Evolutionary conservation across 2,329 filamentous ascomycete genomes (phyloP).

Genomic region (Gnomoniopsis smithogilvyi): DNA sequence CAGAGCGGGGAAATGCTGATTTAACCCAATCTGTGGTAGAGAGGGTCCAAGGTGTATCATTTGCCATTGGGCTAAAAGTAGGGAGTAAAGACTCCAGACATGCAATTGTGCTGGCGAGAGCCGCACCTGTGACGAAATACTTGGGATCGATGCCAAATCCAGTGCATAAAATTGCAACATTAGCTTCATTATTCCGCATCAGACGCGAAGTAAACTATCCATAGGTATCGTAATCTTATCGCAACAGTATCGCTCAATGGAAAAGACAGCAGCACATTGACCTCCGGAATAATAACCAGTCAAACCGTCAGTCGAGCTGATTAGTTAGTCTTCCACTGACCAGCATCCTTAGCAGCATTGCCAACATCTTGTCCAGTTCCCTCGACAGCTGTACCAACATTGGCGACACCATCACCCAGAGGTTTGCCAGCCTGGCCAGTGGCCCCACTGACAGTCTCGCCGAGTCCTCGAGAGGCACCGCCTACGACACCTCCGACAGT

Average conservation of each 20-base stretch:
- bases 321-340: slow-evolving; percentile 18
- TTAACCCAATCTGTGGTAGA: too few relatives aligned
- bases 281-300: background rate
- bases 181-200: too few relatives aligned
- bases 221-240: too few relatives aligned
- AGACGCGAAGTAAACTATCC: too few relatives aligned
- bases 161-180: too few relatives aligned
- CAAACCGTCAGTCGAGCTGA: background rate
- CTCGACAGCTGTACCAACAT: slow-evolving; percentile 14
- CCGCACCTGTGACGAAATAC: too few relatives aligned
- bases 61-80: too few relatives aligned
- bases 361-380: slow-evolving; percentile 11
- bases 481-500: slow-evolving; percentile 16
- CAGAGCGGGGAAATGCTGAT: too few relatives aligned
- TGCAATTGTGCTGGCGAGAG: too few relatives aligned
- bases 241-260: background rate
- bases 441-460: slow-evolving; percentile 12
- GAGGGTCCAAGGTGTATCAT: too few relatives aligned
- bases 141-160: too few relatives aligned
- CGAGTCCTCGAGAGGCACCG: slow-evolving; percentile 10
- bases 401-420: slow-evolving; percentile 13
- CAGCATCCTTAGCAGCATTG: slow-evolving; percentile 11
- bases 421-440: slow-evolving; percentile 15
- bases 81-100: too few relatives aligned
- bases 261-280: background rate